Evolutionary conservation across 208 protist species (phyloP).

Genomic region (Jaenimonas drosophilae): DNA sequence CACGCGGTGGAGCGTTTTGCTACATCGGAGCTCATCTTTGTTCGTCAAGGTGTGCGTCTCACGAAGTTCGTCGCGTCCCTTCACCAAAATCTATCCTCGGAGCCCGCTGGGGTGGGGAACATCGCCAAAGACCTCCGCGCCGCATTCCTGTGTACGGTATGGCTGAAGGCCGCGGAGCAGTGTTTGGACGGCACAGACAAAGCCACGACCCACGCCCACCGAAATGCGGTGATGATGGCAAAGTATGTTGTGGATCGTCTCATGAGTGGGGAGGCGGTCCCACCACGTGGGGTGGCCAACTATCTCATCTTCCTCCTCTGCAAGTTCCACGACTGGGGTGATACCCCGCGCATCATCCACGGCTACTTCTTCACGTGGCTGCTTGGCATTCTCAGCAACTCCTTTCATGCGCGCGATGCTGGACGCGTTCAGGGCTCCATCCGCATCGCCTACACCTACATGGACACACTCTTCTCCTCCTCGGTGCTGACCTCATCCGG

Average conservation of each 20-base stretch:
- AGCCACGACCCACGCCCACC: not conserved
- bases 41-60: slow-evolving; percentile 15
- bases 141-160: slow-evolving; percentile 37
- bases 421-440: slow-evolving; percentile 19
- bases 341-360: too few relatives aligned
- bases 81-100: slow-evolving; percentile 29
- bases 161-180: slow-evolving; percentile 42
- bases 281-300: slow-evolving; percentile 18
- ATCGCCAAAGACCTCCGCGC: slow-evolving; percentile 23
- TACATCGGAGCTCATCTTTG: slow-evolving; percentile 10
- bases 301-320: slow-evolving; percentile 31
- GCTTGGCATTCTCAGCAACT: slow-evolving; percentile 28
- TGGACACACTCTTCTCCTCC: slow-evolving; percentile 27
- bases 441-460: slow-evolving; percentile 27
- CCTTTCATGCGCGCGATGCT: slow-evolving; percentile 24
- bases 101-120: slow-evolving; percentile 21
- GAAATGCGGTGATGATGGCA: slow-evolving; percentile 29
- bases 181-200: slow-evolving; percentile 9
- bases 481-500: slow-evolving; percentile 39
- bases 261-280: slow-evolving; percentile 35
- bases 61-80: slow-evolving; percentile 44
- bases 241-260: slow-evolving; percentile 53
- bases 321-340: too few relatives aligned
- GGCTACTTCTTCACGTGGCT: slow-evolving; percentile 72
- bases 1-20: slow-evolving; percentile 17